These are phyloP conservation scores for Chalciporus piperatus DNA, from an alignment of 768 basidiomycete genomes.

Conservation along the genomic window DNA sequence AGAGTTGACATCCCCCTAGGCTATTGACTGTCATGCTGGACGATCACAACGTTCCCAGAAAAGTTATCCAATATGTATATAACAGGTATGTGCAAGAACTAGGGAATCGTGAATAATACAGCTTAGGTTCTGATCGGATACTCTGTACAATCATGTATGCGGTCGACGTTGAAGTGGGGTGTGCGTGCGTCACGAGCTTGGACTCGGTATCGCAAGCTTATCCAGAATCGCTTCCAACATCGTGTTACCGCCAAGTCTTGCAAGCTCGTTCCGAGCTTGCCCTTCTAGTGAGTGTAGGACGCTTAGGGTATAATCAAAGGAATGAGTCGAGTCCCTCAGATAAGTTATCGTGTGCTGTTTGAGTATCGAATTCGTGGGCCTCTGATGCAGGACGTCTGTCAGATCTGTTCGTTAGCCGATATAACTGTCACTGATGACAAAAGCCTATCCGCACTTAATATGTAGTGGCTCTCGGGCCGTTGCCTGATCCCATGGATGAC, in stretches of 20 bases:
- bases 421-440: background rate
- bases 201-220: conserved; percentile 39
- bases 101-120: background rate
- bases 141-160: background rate
- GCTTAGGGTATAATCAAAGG: conserved; percentile 81
- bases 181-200: background rate
- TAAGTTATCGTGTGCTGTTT: conserved; percentile 81
- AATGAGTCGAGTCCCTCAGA: conserved; percentile 69
- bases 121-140: background rate
- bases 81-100: too few relatives aligned
- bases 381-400: conserved; percentile 87
- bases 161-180: too few relatives aligned
- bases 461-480: conserved; percentile 70
- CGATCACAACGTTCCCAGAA: too few relatives aligned
- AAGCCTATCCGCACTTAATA: conserved; percentile 70
- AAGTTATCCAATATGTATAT: too few relatives aligned
- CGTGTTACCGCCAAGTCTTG: conserved; percentile 72
- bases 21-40: too few relatives aligned
- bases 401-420: background rate
- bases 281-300: conserved; percentile 66
- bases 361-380: conserved; percentile 75
- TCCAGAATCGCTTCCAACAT: conserved; percentile 58
- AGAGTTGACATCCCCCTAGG: too few relatives aligned
- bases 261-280: conserved; percentile 69
- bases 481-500: conserved; percentile 87